Conservation (phyloP, 148 eudicot genomes). For the Limonium bicolor region DNA sequence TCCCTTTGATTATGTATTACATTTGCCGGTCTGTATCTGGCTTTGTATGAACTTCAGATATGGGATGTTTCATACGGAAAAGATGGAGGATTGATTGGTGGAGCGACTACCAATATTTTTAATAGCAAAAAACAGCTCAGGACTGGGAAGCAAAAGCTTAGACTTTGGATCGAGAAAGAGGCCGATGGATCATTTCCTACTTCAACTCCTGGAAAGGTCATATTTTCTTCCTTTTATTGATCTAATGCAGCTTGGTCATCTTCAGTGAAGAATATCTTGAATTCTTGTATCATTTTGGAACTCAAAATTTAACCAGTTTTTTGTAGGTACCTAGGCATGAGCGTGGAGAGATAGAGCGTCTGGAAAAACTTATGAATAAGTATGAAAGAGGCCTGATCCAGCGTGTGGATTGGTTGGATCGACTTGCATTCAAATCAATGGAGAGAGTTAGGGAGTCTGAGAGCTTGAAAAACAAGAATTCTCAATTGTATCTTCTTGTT, state of each 20-base stretch:
- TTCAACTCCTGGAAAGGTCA: conserved; percentile 89
- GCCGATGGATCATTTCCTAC: conserved; percentile 82
- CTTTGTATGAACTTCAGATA: conserved; percentile 30
- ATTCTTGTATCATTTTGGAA: conserved; percentile 2
- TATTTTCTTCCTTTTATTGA: neutral
- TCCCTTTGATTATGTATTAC: too few species aligned
- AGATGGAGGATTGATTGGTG: conserved; percentile 79
- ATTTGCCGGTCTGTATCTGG: too few species aligned
- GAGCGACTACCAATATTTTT: conserved; percentile 87
- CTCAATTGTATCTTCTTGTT: conserved; percentile 60
- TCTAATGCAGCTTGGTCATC: neutral
- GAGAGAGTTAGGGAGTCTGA: conserved; percentile 86
- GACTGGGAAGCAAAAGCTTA: conserved; percentile 93
- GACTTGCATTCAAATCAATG: conserved; percentile 79
- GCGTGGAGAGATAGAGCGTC: conserved; percentile 89
- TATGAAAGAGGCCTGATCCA: conserved; percentile 96
- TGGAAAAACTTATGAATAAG: conserved; percentile 92
- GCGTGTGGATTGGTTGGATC: conserved; percentile 96
- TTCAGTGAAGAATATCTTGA: neutral
- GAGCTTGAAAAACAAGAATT: conserved; percentile 58
- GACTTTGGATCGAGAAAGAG: conserved; percentile 79
- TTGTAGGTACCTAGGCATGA: conserved; percentile 87
- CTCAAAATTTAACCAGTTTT: neutral
- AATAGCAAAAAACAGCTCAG: conserved; percentile 89
- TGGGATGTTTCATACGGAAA: conserved; percentile 93